phyloP scores from a whole-genome alignment of 768 basidiomycete species.

The Megacollybia marginata region DNA sequence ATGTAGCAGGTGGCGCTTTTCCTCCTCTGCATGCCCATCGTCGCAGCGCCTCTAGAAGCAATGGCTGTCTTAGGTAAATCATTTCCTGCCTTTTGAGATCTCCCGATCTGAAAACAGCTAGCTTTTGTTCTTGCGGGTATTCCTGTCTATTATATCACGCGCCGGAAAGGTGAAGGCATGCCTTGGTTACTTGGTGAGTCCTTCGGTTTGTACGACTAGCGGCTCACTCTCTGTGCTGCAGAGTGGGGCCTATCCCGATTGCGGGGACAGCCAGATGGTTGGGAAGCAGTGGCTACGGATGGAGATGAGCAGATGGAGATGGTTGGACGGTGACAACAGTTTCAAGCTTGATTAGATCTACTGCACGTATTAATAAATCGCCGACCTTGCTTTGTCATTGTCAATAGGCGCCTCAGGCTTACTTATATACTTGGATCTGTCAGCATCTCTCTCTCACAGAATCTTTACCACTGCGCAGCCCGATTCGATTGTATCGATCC shows the following conservation, averaged over 20 bases:
- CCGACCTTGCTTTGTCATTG: no score
- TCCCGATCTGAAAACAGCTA: conserved; percentile 19
- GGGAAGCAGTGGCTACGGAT: conserved; percentile 73
- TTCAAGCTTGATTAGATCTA: no score
- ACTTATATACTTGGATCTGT: no score
- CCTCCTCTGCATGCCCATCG: conserved; percentile 87
- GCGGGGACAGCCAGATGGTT: conserved; percentile 54
- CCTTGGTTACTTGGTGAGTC: conserved; percentile 36
- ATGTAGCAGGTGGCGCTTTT: conserved; percentile 70
- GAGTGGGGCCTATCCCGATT: conserved; percentile 31
- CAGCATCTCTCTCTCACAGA: no score
- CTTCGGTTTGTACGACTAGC: background rate
- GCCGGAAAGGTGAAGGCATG: conserved; percentile 35
- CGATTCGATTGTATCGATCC: no score
- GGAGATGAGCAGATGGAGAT: conserved; percentile 67
- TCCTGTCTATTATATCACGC: conserved; percentile 79
- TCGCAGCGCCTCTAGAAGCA: conserved; percentile 88
- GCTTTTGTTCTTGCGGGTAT: conserved; percentile 75
- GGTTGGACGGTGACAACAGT: conserved; percentile 16
- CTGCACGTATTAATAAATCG: no score
- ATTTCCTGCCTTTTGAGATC: background rate
- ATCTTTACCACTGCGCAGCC: no score
- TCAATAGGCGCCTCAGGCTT: no score
- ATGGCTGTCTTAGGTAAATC: conserved; percentile 74
- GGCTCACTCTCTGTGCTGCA: conserved; percentile 7